These are phyloP conservation scores for Penicillium sclerotigenum DNA, from an alignment of 2,329 filamentous ascomycete genomes.

Conservation along the genomic window DNA sequence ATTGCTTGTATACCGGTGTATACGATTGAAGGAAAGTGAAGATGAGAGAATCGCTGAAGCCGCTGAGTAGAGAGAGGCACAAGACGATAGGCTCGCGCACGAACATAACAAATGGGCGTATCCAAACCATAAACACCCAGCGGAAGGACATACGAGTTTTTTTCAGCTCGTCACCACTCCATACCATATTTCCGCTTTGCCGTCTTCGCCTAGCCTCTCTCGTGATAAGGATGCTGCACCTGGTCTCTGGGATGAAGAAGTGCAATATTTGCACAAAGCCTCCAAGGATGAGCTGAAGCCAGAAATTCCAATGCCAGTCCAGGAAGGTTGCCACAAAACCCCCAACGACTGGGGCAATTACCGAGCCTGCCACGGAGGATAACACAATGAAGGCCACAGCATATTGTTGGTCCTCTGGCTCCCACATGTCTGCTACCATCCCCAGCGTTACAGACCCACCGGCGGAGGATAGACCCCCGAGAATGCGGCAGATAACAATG, in stretches of 20 bases:
- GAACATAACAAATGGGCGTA: slow-evolving; percentile 63
- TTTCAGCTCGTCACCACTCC: slow-evolving; percentile 69
- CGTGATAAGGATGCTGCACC: slow-evolving; percentile 57
- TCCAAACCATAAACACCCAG: slow-evolving; percentile 58
- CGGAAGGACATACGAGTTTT: slow-evolving; percentile 53
- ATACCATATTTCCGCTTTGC: slow-evolving; percentile 59
- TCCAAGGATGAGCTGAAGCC: slow-evolving; percentile 60
- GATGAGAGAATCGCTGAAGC: slow-evolving; percentile 63
- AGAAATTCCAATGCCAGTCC: slow-evolving; percentile 61
- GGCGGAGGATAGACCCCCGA: slow-evolving; percentile 62
- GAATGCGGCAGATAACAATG: slow-evolving; percentile 64
- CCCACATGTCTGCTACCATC: slow-evolving; percentile 63
- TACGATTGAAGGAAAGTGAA: slow-evolving; percentile 66
- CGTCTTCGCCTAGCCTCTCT: slow-evolving; percentile 56
- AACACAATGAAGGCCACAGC: slow-evolving; percentile 60
- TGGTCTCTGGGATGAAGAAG: slow-evolving; percentile 55
- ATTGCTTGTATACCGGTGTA: slow-evolving; percentile 57
- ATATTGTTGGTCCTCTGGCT: slow-evolving; percentile 56
- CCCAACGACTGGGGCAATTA: slow-evolving; percentile 49
- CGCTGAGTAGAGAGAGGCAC: slow-evolving; percentile 59
- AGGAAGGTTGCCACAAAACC: slow-evolving; percentile 51
- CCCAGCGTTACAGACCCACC: slow-evolving; percentile 64
- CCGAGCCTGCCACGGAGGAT: slow-evolving; percentile 54
- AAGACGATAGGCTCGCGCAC: slow-evolving; percentile 63
- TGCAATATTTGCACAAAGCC: slow-evolving; percentile 52